Conservation (phyloP, 1,284 basidiomycete genomes). For the Cryptococcus wingfieldii region DNA sequence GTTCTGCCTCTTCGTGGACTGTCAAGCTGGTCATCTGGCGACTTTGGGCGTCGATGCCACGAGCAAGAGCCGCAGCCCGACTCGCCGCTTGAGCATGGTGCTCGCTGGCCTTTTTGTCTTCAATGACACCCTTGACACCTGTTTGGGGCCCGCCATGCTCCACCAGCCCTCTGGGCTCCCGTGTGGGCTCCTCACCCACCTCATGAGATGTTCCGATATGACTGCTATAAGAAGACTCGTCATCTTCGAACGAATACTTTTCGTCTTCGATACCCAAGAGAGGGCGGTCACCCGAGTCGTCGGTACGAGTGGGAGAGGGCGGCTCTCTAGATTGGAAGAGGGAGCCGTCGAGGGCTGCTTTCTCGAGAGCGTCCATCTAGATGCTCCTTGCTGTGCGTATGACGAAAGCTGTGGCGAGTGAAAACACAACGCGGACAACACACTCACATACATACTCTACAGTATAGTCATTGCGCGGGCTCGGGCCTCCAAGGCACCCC, state of each 20-base stretch:
- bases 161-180: background rate
- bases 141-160: slow-evolving; percentile 32
- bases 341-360: slow-evolving; percentile 28
- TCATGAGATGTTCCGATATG: background rate
- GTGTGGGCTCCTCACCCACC: background rate
- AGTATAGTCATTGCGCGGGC: no score
- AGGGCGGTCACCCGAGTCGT: slow-evolving; percentile 15
- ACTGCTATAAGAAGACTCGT: background rate
- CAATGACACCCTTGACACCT: slow-evolving; percentile 45
- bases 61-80: slow-evolving; percentile 1
- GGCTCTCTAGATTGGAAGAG: slow-evolving; percentile 24
- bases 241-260: slow-evolving; percentile 2
- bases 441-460: no score
- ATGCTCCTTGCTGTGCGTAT: background rate
- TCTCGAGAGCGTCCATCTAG: slow-evolving; percentile 26
- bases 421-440: no score
- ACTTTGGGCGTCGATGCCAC: slow-evolving; percentile 4
- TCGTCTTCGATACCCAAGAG: slow-evolving; percentile 30
- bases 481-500: no score
- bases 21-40: slow-evolving; percentile 28
- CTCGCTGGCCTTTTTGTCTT: slow-evolving; percentile 25
- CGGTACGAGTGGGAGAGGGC: slow-evolving; percentile 28
- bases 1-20: slow-evolving; percentile 28
- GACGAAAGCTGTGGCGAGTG: no score
- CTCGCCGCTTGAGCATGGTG: background rate